Percentiles rank a stretch among this genome's conserved stretches.
These are phyloP conservation scores for Oryza rufipogon DNA, from an alignment of 176 grass and related monocot genomes.

Conservation along the genomic window DNA sequence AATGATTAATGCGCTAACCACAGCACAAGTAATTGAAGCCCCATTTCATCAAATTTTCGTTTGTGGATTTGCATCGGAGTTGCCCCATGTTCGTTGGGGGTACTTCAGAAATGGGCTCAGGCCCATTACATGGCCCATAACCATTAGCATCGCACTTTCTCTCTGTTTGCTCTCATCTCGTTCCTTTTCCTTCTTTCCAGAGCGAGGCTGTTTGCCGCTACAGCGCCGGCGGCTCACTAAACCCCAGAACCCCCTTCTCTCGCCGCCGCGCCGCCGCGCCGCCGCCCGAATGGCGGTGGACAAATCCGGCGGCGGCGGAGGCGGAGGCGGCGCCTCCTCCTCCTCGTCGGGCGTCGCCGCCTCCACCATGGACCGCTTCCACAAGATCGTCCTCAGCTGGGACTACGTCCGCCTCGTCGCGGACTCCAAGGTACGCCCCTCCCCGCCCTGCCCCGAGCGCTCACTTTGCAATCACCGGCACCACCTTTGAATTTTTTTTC, in stretches of 20 bases:
- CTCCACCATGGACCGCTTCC: conserved; percentile 62
- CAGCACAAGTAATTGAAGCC: too few relatives aligned
- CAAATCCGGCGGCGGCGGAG: conserved; percentile 31
- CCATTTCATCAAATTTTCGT: too few relatives aligned
- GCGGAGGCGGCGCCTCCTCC: neutral
- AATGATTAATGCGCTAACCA: too few relatives aligned
- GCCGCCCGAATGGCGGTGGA: conserved; percentile 55
- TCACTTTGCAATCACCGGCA: neutral
- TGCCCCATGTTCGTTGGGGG: too few relatives aligned
- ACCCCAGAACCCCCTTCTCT: conserved; percentile 7
- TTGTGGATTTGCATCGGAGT: too few relatives aligned
- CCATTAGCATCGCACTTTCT: too few relatives aligned
- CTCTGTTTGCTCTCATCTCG: too few relatives aligned
- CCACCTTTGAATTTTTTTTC: conserved; percentile 25
- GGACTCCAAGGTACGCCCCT: conserved; percentile 60
- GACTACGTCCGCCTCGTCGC: conserved; percentile 75
- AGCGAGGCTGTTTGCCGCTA: neutral
- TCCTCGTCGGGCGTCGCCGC: conserved; percentile 29
- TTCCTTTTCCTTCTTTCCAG: too few relatives aligned
- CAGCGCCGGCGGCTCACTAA: conserved; percentile 27
- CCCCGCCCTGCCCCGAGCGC: neutral
- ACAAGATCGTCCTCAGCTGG: conserved; percentile 87
- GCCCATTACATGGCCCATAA: too few relatives aligned
- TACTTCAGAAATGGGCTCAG: too few relatives aligned
- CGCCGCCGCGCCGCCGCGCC: neutral